A percentile compares a stretch with the other conserved stretches of the same genome.
phyloP scores from a whole-genome alignment of 768 basidiomycete species.

The Mycena polygramma region DNA sequence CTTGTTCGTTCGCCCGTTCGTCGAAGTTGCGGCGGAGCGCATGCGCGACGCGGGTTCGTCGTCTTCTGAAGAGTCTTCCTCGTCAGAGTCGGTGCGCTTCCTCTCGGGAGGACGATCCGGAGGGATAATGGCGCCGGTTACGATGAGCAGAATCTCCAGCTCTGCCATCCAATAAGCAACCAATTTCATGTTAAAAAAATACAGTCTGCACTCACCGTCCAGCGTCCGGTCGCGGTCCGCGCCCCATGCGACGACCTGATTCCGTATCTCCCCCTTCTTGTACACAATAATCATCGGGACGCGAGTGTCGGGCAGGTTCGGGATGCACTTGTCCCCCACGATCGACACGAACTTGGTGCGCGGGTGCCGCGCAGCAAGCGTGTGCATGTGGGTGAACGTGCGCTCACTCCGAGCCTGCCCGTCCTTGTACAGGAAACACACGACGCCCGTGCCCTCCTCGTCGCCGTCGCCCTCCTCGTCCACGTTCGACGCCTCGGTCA shows the following conservation, averaged over 20 bases:
- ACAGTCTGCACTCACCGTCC: conserved; percentile 71
- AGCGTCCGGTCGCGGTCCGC: conserved; percentile 80
- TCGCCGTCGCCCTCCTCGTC: conserved; percentile 63
- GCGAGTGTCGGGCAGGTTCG: conserved; percentile 93
- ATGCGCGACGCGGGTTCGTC: conserved; percentile 59
- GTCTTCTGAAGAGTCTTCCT: conserved; percentile 46
- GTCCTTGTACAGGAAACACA: conserved; percentile 96
- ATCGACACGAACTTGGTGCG: conserved; percentile 97
- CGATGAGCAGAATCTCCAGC: conserved; percentile 77
- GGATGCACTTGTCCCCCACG: conserved; percentile 94
- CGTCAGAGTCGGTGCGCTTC: conserved; percentile 42
- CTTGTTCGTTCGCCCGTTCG: conserved; percentile 63
- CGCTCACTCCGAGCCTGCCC: conserved; percentile 86
- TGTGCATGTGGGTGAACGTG: conserved; percentile 75
- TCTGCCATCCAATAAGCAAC: conserved; percentile 53
- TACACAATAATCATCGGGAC: conserved; percentile 95
- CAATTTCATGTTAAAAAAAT: conserved; percentile 11
- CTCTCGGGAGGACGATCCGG: conserved; percentile 57
- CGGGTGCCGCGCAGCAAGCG: conserved; percentile 85
- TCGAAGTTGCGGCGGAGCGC: conserved; percentile 70
- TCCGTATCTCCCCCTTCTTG: conserved; percentile 89
- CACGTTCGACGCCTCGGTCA: conserved; percentile 90
- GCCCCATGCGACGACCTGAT: conserved; percentile 89
- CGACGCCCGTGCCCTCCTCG: conserved; percentile 88
- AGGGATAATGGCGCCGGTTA: conserved; percentile 74